Percentiles rank a stretch among this genome's conserved stretches.
Conservation (phyloP, 1,139 yeast species). For the Yamadazyma pseudoaaseri region DNA sequence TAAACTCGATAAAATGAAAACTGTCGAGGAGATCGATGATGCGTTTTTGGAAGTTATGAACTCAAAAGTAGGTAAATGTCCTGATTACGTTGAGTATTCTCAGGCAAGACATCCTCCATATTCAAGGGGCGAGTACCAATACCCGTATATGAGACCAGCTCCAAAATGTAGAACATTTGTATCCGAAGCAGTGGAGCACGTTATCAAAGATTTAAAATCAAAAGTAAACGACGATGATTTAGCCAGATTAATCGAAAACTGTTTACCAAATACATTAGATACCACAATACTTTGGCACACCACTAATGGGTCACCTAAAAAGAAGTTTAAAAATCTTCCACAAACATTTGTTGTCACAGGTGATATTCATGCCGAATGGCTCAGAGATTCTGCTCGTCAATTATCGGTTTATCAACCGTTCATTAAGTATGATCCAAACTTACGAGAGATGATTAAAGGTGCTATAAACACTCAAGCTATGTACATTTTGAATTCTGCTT, state of each 20-base stretch:
- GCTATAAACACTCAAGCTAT: constrained; percentile 79
- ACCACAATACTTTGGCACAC: constrained; percentile 80
- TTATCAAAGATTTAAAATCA: constrained; percentile 51
- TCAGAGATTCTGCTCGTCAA: constrained; percentile 84
- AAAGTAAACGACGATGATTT: constrained; percentile 62
- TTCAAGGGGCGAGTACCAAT: constrained; percentile 44
- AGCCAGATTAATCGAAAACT: constrained; percentile 74
- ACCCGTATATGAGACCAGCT: constrained; percentile 78
- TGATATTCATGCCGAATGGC: constrained; percentile 88
- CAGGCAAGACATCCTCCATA: constrained; percentile 47
- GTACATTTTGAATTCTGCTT: constrained; percentile 62
- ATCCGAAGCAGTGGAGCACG: constrained; percentile 61
- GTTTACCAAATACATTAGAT: constrained; percentile 85
- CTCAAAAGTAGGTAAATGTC: constrained; percentile 23
- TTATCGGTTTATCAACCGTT: constrained; percentile 72
- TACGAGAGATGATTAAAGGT: constrained; percentile 61
- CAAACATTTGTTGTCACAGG: constrained; percentile 78
- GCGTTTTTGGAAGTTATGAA: background rate
- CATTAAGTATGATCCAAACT: constrained; percentile 45
- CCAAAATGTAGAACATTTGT: constrained; percentile 69
- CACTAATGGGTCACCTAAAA: constrained; percentile 15
- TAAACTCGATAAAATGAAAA: background rate
- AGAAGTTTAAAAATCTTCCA: constrained; percentile 12
- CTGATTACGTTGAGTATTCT: constrained; percentile 43
- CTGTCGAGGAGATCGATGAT: background rate